These are phyloP conservation scores for Populus nigra DNA, from an alignment of 345 rosid species.

Conservation along the genomic window DNA sequence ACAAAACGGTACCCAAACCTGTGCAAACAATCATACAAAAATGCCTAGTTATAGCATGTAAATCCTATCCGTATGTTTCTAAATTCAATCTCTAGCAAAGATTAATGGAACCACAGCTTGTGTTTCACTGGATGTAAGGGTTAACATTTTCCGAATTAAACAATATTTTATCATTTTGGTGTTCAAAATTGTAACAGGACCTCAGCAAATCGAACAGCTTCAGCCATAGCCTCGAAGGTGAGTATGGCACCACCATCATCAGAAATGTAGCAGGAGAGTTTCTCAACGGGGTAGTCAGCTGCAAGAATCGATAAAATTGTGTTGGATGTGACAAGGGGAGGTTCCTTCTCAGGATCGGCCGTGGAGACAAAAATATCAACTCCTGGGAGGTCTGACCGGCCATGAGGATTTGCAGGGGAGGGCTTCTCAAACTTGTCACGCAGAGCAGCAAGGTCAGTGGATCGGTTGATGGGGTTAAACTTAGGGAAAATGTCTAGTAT, in stretches of 20 bases:
- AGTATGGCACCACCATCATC: slow-evolving; percentile 91
- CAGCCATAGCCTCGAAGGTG: slow-evolving; percentile 97
- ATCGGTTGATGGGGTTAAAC: slow-evolving; percentile 78
- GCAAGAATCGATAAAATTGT: slow-evolving; percentile 77
- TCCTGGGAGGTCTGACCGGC: slow-evolving; percentile 87
- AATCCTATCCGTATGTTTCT: neutral
- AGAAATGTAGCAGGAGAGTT: slow-evolving; percentile 69
- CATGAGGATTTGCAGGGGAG: slow-evolving; percentile 71
- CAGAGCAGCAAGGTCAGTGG: slow-evolving; percentile 74
- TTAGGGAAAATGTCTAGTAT: slow-evolving; percentile 76
- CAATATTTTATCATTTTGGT: neutral
- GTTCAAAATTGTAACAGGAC: slow-evolving; percentile 11
- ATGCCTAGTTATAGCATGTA: neutral
- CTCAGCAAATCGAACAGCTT: slow-evolving; percentile 83
- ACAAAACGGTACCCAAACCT: slow-evolving; percentile 90
- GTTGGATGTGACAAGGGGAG: slow-evolving; percentile 89
- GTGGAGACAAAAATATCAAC: slow-evolving; percentile 83
- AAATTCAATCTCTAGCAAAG: neutral
- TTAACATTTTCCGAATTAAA: neutral
- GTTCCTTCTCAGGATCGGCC: slow-evolving; percentile 89
- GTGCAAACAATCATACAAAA: neutral
- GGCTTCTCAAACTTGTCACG: slow-evolving; percentile 71
- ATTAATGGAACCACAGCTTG: neutral
- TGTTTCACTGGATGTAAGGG: neutral
- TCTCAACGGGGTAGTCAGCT: slow-evolving; percentile 78